Percentiles rank a stretch among this genome's conserved stretches.
These are phyloP conservation scores for Beauveria asiatica DNA, from an alignment of 2,329 filamentous ascomycete species.

Conservation along the genomic window DNA sequence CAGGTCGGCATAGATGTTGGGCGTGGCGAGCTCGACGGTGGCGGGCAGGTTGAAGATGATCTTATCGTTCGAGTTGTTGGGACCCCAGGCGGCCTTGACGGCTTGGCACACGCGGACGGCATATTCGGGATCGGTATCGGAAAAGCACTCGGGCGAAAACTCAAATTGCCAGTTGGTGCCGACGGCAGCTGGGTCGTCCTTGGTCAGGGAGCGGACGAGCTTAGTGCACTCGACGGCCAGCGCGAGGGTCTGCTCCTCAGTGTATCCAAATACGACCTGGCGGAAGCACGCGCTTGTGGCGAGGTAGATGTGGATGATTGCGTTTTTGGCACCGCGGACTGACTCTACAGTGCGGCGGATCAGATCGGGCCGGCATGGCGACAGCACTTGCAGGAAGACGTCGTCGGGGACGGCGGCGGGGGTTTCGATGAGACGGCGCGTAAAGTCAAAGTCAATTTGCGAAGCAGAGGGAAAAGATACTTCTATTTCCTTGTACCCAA, in stretches of 20 bases:
- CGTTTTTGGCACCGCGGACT: slow-evolving; percentile 82
- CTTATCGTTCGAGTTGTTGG: slow-evolving; percentile 58
- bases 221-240: slow-evolving; percentile 80
- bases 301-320: slow-evolving; percentile 90
- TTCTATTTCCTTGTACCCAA: slow-evolving; percentile 97
- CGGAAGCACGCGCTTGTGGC: slow-evolving; percentile 96
- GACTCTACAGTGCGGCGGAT: slow-evolving; percentile 86
- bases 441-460: slow-evolving; percentile 94
- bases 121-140: slow-evolving; percentile 79
- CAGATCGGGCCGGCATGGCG: slow-evolving; percentile 84
- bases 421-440: slow-evolving; percentile 74
- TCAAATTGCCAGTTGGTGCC: slow-evolving; percentile 68
- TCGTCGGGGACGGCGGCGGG: slow-evolving; percentile 78
- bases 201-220: slow-evolving; percentile 82
- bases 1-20: slow-evolving; percentile 92
- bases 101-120: slow-evolving; percentile 79
- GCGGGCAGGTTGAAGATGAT: slow-evolving; percentile 97
- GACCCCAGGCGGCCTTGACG: slow-evolving; percentile 89
- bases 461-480: slow-evolving; percentile 92
- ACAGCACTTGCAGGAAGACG: slow-evolving; percentile 85
- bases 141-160: slow-evolving; percentile 84
- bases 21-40: slow-evolving; percentile 89
- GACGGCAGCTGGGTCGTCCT: slow-evolving; percentile 53
- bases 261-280: slow-evolving; percentile 79
- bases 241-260: slow-evolving; percentile 70